Conservation (phyloP, 2,329 filamentous ascomycete genomes). For the Trichophaea hybrida region DNA sequence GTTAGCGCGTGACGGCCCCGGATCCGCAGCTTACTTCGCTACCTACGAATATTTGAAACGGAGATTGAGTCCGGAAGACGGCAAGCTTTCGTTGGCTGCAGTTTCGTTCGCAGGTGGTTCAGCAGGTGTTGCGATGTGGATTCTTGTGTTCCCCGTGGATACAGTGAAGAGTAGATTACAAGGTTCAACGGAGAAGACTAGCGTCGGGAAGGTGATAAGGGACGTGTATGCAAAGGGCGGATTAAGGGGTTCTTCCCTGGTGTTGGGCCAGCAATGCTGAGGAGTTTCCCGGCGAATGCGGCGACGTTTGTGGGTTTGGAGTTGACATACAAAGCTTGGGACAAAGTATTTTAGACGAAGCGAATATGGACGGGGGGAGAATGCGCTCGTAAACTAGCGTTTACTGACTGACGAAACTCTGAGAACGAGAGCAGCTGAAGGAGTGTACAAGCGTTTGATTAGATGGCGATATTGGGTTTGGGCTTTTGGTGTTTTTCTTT, state of each 20-base stretch:
- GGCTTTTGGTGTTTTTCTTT: neutral
- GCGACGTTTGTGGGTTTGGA: slow-evolving; percentile 77
- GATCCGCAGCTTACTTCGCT: slow-evolving; percentile 89
- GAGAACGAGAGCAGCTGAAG: no score
- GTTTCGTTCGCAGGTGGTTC: slow-evolving; percentile 76
- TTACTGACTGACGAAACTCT: no score
- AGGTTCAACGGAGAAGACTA: slow-evolving; percentile 73
- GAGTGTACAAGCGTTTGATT: neutral
- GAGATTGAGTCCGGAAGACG: slow-evolving; percentile 69
- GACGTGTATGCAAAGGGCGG: slow-evolving; percentile 69
- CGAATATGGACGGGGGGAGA: neutral
- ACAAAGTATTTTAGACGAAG: slow-evolving; percentile 44
- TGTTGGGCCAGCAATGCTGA: slow-evolving; percentile 78
- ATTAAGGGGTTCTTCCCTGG: slow-evolving; percentile 92
- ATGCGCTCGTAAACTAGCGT: no score
- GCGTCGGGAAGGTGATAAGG: slow-evolving; percentile 62
- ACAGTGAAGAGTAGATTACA: slow-evolving; percentile 91
- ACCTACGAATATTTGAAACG: slow-evolving; percentile 95
- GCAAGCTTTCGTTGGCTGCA: slow-evolving; percentile 65
- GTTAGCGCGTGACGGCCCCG: slow-evolving; percentile 82
- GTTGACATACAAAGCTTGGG: slow-evolving; percentile 70
- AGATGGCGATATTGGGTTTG: neutral
- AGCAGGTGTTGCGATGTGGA: slow-evolving; percentile 97
- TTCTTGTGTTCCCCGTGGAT: slow-evolving; percentile 93
- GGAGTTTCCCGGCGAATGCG: slow-evolving; percentile 90